These are phyloP conservation scores for Papiliotrema laurentii DNA, from an alignment of 1,284 basidiomycete genomes.

Conservation along the genomic window DNA sequence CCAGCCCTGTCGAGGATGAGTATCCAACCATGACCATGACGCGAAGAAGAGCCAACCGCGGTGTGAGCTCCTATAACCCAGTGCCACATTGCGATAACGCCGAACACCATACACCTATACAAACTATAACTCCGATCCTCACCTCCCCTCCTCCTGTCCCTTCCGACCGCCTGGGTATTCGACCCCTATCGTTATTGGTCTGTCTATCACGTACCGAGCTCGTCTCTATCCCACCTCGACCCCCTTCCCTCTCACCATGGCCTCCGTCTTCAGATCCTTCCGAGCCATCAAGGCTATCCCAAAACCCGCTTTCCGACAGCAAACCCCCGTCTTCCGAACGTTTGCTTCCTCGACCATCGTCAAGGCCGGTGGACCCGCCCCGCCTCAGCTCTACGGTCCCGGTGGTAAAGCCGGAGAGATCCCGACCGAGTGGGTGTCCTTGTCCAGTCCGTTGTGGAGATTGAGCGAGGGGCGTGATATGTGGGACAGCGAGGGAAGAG, in stretches of 20 bases:
- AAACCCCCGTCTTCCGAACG: slow-evolving; percentile 19
- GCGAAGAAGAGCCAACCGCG: background rate
- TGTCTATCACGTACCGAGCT: background rate
- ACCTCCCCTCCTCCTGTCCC: slow-evolving; percentile 8
- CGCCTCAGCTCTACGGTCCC: slow-evolving; percentile 38
- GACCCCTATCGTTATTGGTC: background rate
- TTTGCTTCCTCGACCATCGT: slow-evolving; percentile 40
- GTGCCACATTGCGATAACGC: slow-evolving; percentile 1
- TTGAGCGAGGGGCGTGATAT: background rate
- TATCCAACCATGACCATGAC: background rate
- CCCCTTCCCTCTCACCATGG: background rate
- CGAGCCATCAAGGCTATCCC: slow-evolving; percentile 18
- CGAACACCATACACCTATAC: background rate
- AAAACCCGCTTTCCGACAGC: slow-evolving; percentile 18
- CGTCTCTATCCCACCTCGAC: background rate
- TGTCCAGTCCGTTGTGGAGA: background rate
- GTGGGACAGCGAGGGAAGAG: background rate
- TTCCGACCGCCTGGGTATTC: background rate
- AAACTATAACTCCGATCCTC: background rate
- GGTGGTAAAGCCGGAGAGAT: slow-evolving; percentile 43
- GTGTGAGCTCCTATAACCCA: too few relatives aligned
- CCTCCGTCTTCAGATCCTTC: slow-evolving; percentile 18
- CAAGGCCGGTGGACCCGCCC: slow-evolving; percentile 25
- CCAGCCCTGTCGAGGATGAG: background rate
- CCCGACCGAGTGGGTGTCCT: slow-evolving; percentile 43